These are phyloP conservation scores for Xylariaceae sp. DNA, from an alignment of 2,329 filamentous ascomycete genomes.

Conservation along the genomic window DNA sequence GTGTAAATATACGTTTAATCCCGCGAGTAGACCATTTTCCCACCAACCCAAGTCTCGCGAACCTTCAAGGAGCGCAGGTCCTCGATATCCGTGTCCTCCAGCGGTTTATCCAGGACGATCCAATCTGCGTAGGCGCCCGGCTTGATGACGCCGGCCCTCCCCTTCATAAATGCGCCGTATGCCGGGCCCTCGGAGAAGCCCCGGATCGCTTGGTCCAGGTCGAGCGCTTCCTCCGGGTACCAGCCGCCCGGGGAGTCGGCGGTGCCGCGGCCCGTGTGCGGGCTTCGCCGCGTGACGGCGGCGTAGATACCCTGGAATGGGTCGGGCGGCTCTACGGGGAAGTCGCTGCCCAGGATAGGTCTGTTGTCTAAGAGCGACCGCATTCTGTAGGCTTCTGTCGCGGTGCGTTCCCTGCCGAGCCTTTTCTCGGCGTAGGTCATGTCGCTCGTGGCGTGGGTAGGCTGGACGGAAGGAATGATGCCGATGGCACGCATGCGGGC, in stretches of 20 bases:
- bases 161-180: conserved; percentile 61
- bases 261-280: conserved; percentile 55
- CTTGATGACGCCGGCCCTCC: conserved; percentile 60
- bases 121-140: conserved; percentile 69
- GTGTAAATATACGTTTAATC: too few species aligned
- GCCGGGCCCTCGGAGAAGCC: conserved; percentile 66
- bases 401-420: conserved; percentile 59
- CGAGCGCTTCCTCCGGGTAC: conserved; percentile 62
- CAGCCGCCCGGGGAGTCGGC: conserved; percentile 56
- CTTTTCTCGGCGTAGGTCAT: conserved; percentile 67
- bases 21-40: conserved; percentile 51
- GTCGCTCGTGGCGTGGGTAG: conserved; percentile 72
- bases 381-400: conserved; percentile 67
- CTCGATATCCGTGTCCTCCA: conserved; percentile 55
- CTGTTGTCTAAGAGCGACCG: conserved; percentile 56
- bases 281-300: conserved; percentile 63
- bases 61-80: conserved; percentile 58
- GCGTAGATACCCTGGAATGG: conserved; percentile 72
- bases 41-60: conserved; percentile 70
- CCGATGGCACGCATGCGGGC: conserved; percentile 58
- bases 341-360: conserved; percentile 68
- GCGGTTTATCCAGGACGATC: conserved; percentile 66
- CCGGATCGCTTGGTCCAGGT: conserved; percentile 59
- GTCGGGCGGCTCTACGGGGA: conserved; percentile 70
- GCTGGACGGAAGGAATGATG: conserved; percentile 70